Percentiles rank a stretch among this genome's conserved stretches.
These are phyloP conservation scores for Besnoitia besnoiti DNA, from an alignment of 169 alveolate genomes.

Conservation along the genomic window DNA sequence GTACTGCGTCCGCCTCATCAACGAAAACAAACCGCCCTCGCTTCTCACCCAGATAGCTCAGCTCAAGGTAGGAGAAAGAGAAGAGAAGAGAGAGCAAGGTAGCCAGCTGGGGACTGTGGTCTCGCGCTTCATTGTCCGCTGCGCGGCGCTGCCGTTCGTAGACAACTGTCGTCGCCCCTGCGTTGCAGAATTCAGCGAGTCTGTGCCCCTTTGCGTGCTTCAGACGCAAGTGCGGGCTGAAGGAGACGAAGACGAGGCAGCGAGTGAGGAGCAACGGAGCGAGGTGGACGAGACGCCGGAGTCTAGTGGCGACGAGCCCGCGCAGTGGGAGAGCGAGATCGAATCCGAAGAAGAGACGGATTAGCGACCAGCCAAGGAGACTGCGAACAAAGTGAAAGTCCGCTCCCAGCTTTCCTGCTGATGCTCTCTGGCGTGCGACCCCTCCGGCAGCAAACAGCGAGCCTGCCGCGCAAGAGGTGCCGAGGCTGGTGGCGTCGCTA, in stretches of 20 bases:
- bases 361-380: neutral
- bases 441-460: no score
- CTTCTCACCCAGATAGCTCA: constrained; percentile 50
- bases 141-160: neutral
- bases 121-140: neutral
- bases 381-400: no score
- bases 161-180: neutral
- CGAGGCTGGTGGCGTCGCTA: no score
- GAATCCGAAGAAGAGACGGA: constrained; percentile 3
- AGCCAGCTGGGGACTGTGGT: neutral
- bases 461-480: no score
- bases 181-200: neutral
- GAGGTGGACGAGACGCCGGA: neutral
- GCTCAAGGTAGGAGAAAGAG: constrained; percentile 34
- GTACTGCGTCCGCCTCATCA: constrained; percentile 48
- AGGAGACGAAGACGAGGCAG: constrained; percentile 19
- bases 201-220: neutral
- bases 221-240: neutral
- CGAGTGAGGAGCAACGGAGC: neutral
- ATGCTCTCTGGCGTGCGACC: no score
- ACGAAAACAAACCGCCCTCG: constrained; percentile 44
- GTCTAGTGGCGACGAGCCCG: constrained; percentile 4
- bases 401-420: no score
- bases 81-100: neutral
- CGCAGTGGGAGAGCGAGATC: constrained; percentile 15